phyloP scores from a whole-genome alignment of 2,329 filamentous ascomycete species.

The Penicillium sp. region DNA sequence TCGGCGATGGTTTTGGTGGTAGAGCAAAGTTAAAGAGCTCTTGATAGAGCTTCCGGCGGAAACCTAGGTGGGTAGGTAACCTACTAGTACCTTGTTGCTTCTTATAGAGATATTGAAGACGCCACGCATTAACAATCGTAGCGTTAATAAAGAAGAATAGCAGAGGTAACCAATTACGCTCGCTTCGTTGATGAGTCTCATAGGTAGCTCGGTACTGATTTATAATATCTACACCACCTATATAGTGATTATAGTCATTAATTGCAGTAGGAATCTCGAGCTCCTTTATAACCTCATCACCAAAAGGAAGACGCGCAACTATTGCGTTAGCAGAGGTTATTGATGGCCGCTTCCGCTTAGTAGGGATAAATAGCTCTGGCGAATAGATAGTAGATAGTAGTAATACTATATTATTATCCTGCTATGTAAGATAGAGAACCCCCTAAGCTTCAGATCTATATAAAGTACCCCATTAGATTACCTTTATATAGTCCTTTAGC shows the following conservation, averaged over 20 bases:
- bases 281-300: background rate
- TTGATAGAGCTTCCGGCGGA: background rate
- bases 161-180: background rate
- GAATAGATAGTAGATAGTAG: constrained; percentile 7
- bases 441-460: background rate
- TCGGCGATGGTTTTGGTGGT: background rate
- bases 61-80: background rate
- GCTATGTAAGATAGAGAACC: background rate
- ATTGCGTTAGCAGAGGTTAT: background rate
- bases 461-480: background rate
- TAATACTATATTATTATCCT: constrained; percentile 9
- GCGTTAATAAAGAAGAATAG: background rate
- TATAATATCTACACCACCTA: background rate
- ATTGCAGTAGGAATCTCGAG: background rate
- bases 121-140: background rate
- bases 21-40: background rate
- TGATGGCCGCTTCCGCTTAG: constrained; percentile 2
- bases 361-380: background rate
- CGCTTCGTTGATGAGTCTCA: background rate
- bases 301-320: background rate
- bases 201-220: background rate
- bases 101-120: background rate
- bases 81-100: background rate
- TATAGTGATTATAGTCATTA: constrained; percentile 3
- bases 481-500: background rate